Evolutionary conservation across 2,329 filamentous ascomycete genomes (phyloP).

Genomic region (Dendryphion nanum): DNA sequence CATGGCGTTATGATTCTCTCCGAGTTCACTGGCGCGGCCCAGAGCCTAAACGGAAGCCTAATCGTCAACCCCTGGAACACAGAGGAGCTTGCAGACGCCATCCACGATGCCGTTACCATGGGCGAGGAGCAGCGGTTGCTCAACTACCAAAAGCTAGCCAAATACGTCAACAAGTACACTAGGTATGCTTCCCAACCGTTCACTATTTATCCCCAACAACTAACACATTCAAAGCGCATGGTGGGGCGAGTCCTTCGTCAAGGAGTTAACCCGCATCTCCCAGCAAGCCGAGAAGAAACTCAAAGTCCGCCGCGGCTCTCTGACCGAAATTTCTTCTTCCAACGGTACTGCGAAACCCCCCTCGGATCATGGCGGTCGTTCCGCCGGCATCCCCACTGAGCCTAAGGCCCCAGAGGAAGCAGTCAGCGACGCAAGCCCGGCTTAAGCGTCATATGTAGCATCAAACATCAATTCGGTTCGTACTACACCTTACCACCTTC

Average conservation of each 20-base stretch:
- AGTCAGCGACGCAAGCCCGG: too few species aligned
- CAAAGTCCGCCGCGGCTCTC: constrained; percentile 16
- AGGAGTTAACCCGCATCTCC: constrained; percentile 66
- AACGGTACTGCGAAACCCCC: too few species aligned
- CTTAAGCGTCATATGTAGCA: too few species aligned
- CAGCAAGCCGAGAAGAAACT: constrained; percentile 51
- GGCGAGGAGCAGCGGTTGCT: constrained; percentile 78
- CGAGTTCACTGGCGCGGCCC: constrained; percentile 93
- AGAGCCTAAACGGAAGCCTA: constrained; percentile 87
- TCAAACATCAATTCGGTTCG: too few species aligned
- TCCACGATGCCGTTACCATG: constrained; percentile 97
- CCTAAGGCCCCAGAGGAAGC: too few species aligned
- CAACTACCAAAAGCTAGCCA: constrained; percentile 89
- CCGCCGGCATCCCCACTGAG: too few species aligned
- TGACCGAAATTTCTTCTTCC: too few species aligned
- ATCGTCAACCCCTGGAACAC: constrained; percentile 99
- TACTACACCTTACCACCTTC: too few species aligned
- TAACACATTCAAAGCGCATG: constrained; percentile 62
- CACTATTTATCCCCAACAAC: constrained; percentile 2
- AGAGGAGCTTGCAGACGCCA: constrained; percentile 87
- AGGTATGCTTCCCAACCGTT: constrained; percentile 51
- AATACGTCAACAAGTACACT: constrained; percentile 97
- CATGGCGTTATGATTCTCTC: constrained; percentile 94
- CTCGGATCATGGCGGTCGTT: too few species aligned
- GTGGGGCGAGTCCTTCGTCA: constrained; percentile 92